Percentiles rank a stretch among this genome's conserved stretches.
Conservation (phyloP, 2,329 filamentous ascomycete genomes). For the Cladosporium sp. region DNA sequence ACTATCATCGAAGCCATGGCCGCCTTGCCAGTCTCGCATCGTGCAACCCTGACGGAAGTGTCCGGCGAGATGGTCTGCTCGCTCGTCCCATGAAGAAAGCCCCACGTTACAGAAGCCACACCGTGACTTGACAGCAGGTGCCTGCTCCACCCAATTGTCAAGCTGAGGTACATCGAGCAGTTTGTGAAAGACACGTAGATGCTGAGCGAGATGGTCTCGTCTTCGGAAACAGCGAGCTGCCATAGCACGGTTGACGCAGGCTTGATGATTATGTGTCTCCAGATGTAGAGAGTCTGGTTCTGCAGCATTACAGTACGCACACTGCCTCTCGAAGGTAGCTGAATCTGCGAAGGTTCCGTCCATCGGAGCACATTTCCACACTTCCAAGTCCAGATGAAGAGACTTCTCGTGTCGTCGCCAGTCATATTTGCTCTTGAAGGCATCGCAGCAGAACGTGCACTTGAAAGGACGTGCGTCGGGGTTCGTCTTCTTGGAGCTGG, state of each 20-base stretch:
- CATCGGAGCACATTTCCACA: conserved; percentile 6
- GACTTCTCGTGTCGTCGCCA: conserved; percentile 18
- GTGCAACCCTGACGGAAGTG: conserved; percentile 9
- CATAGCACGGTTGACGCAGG: not conserved
- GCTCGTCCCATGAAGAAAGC: conserved; percentile 12
- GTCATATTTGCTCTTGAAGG: conserved; percentile 19
- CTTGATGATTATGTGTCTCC: conserved; percentile 1
- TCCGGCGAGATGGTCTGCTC: conserved; percentile 9
- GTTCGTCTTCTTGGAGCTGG: not conserved
- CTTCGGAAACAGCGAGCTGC: conserved; percentile 13
- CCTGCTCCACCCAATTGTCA: not conserved
- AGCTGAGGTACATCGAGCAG: not conserved
- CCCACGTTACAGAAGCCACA: conserved; percentile 13
- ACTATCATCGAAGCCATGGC: conserved; percentile 6
- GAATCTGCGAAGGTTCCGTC: not conserved
- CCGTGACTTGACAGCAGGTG: not conserved
- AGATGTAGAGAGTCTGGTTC: not conserved
- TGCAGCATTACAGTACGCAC: not conserved
- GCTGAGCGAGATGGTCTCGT: conserved; percentile 14
- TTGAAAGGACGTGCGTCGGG: conserved; percentile 2
- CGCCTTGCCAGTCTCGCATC: conserved; percentile 15
- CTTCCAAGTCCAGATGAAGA: conserved; percentile 13
- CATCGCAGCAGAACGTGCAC: conserved; percentile 16
- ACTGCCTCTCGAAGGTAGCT: not conserved
- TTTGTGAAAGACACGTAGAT: conserved; percentile 16